Evolutionary conservation across 1,284 basidiomycete species (phyloP), one percentile per base, ranked within the genome.

Genomic region (Coniferiporia weirii): DNA sequence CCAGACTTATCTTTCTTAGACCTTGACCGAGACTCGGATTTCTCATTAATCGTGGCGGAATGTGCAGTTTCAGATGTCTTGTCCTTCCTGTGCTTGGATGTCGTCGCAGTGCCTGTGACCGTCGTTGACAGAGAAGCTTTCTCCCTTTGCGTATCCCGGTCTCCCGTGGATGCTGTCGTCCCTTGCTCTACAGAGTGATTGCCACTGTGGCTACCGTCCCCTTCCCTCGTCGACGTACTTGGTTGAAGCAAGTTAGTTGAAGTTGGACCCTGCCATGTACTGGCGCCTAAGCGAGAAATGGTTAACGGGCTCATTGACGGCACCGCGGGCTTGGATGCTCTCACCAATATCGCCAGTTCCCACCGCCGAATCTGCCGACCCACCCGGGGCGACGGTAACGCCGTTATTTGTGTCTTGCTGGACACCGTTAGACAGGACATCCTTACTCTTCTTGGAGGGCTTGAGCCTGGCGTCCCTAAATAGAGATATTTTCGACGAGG

Each of bases 71-170:
- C 73, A n/a, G 73, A 74, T 27, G 72, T 68, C 66, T 71, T 71
- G 57, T 70, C 66, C 72, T 75, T 70, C 65, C 71, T 64, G 68
- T 69, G 68, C 61, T 65, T 65, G 62, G 68, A 69, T 61, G 67
- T 62, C 58, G 69, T 53, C 59, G 65, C 53, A 61, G 72, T 73
- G 32, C 72, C 70, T 3, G 71, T 71, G 61, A 71, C 66, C 52
- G 73, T 72, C 59, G 73, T 73, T 56, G 71, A 70, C 19, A 78
- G 70, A 10, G 79, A 80, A 59, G 71, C 75, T 63, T 72, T 74
- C 65, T 72, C 71, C 66, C 74, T 75, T 65, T 78, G 77, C n/a
- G 54, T 61, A 48, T 59, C 60, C 12, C 49, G 47, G 17, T 57
- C 47, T 7, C 46, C 59, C 4, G 46, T 45, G 32, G 38, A 54